A percentile compares a stretch with the other conserved stretches of the same genome.
These are phyloP conservation scores for Chytridium lagenaria DNA, from an alignment of 371 early-diverging fungal species.

Conservation along the genomic window DNA sequence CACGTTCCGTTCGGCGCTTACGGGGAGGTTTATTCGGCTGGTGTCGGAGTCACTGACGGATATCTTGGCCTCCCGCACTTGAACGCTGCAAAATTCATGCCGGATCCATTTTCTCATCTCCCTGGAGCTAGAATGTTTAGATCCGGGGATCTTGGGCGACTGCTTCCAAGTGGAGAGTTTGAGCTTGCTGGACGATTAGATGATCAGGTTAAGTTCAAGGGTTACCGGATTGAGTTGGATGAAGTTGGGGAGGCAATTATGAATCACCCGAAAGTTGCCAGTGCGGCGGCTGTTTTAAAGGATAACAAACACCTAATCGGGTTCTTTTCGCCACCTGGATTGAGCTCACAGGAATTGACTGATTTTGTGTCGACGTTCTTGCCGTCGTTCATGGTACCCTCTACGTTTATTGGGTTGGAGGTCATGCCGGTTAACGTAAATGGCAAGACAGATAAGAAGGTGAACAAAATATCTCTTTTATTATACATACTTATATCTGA, in stretches of 20 bases:
- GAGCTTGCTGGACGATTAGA: conserved; percentile 50
- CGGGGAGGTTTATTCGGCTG: conserved; percentile 36
- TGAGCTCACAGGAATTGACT: conserved; percentile 21
- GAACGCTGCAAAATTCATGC: conserved; percentile 38
- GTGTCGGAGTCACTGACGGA: conserved; percentile 31
- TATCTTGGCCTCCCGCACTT: conserved; percentile 38
- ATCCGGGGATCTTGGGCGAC: conserved; percentile 41
- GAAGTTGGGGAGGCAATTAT: conserved; percentile 42
- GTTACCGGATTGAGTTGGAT: conserved; percentile 55
- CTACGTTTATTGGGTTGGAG: conserved; percentile 24
- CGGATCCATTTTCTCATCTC: conserved; percentile 6
- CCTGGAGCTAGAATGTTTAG: conserved; percentile 24
- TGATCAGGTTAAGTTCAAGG: conserved; percentile 55
- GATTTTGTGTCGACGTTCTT: conserved; percentile 9
- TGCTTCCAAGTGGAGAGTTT: conserved; percentile 46
- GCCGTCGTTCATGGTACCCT: conserved; percentile 33
- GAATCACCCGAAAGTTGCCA: conserved; percentile 15
- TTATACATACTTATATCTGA: not conserved
- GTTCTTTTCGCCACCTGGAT: conserved; percentile 33
- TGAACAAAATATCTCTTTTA: not conserved
- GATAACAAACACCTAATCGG: conserved; percentile 29
- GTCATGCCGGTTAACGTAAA: conserved; percentile 24
- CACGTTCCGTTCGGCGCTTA: conserved; percentile 30
- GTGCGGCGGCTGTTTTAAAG: conserved; percentile 30
- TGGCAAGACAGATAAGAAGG: conserved; percentile 30